Base-by-base conservation (phyloP, 2,329 filamentous ascomycete species). In the Byssochlamys sp. region DNA sequence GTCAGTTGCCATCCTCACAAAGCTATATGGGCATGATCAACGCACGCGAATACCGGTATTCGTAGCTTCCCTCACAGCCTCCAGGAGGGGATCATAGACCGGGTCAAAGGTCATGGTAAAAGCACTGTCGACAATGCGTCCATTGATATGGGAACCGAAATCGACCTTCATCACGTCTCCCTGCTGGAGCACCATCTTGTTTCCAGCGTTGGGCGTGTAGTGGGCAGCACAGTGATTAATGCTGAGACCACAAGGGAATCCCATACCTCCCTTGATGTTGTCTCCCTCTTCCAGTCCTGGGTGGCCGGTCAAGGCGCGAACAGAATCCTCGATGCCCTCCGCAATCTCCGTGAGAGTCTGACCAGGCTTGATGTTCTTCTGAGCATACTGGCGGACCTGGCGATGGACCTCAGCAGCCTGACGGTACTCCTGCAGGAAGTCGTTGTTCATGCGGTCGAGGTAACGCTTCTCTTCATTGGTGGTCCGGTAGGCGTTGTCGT, bases 371-470 rank as follows among this genome's bases (percentile, higher is more conserved):
- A 94, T 89, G 68, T 81, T 86, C 70, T 86, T 86, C 74, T 90
- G 86, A 2, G 88, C 89, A 81, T 88, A 91, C 72, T 90, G 86
- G 54, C 90, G 86, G 58, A 94, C 90, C 71, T 95, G 88, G 57
- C 90, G 85, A 72, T 95, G 90, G n/a, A 90, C 84, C 75, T 95
- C 90, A n/a, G 90, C 89, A 52, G 84, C 90, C 66, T 91, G 83
- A 60, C 90, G 86, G 72, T 91, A 95, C 67, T 95, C 90, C 60
- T 81, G 79, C 55, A 95, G 75, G 76, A 90, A 91, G 62, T 91
- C 87, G 65, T 83, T 85, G 72, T 90, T 87, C 77, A 90, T 84
- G 67, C 88, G 88, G 72, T 91, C 88, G 56, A 91, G 80, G 67
- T 92, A 84, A 55, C 89, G 83, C 77, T 91, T 91, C 78, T 95